These are phyloP conservation scores for Trifolium dubium DNA, from an alignment of 306 rosid genomes.

Conservation along the genomic window DNA sequence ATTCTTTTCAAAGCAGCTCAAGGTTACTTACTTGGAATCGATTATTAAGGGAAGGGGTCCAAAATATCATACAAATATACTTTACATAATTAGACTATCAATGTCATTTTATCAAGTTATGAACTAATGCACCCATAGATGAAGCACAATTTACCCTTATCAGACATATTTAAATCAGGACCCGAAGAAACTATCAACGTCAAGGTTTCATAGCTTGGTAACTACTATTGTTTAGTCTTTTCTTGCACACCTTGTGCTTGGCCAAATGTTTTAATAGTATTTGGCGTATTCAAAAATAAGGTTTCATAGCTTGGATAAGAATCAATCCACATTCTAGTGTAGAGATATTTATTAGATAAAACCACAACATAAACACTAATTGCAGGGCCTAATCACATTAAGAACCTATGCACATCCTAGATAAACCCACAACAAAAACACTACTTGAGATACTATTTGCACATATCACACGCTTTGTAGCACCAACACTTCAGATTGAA, in stretches of 20 bases:
- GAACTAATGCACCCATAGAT: background rate
- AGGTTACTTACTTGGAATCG: too few relatives aligned
- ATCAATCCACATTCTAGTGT: constrained; percentile 2
- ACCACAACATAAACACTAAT: constrained; percentile 23
- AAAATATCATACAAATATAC: too few relatives aligned
- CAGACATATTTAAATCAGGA: constrained; percentile 20
- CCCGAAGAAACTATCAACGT: background rate
- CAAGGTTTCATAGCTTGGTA: constrained; percentile 23
- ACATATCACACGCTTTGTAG: background rate
- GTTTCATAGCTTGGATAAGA: constrained; percentile 25
- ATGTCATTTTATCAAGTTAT: constrained; percentile 22
- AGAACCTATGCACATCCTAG: constrained; percentile 1
- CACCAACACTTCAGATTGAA: background rate
- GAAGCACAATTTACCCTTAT: constrained; percentile 11
- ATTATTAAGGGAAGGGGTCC: too few relatives aligned
- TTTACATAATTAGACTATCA: constrained; percentile 8
- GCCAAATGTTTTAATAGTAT: too few relatives aligned
- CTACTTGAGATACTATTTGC: background rate
- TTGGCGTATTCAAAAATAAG: background rate
- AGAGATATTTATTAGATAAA: constrained; percentile 8
- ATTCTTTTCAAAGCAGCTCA: too few relatives aligned
- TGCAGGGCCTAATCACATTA: constrained; percentile 28
- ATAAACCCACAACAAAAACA: too few relatives aligned
- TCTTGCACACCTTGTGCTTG: too few relatives aligned
- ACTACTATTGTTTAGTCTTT: too few relatives aligned